Evolutionary conservation across 305 asterid species (phyloP), one percentile per base, ranked within the genome.

Genomic region (Fraxinus sp.): DNA sequence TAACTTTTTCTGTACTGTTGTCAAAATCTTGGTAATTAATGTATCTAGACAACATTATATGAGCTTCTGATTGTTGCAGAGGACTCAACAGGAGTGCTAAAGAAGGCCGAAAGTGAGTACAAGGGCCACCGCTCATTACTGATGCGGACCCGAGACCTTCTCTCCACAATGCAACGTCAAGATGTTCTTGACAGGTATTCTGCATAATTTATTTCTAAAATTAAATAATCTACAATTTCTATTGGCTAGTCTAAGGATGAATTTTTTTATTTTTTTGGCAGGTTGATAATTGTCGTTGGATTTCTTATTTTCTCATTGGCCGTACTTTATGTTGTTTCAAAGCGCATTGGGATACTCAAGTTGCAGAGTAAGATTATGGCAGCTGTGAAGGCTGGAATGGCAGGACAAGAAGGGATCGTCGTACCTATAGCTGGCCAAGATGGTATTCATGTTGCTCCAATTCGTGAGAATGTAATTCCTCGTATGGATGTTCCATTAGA

Each of bases 101-200:
- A 73, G 86, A 96, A 93, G 86, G 95, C 99, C 13, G 99, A 96
- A 82, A 91, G 91, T 11, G 99, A 96, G 82, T 96, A 96, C 92
- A 94, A 88, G 90, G 97, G 98, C 85, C 99, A 94, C 41, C 91
- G 97, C 55, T 91, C 98, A 1, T 86, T 96, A 81, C 94, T 94
- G 26, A 84, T 90, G 77, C 90, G 98, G 59, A 94, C 98, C 5
- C 89, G 99, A 64, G 91, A 88, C 88, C 98, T 96, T 87, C 94
- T 96, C 49, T 96, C 99, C 80, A 94, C 97, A 66, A 92, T 93
- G 98, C 92, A 89, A 77, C 94, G 98, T 14, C 98, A 93, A 86
- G 99, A 94, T 83, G 90, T 96, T 86, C 83, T 96, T 14, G 99
- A 96, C 88, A 91, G 98, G 99, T 86, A 86, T 4, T 39, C 14